These are phyloP conservation scores for Triticum urartu DNA, from an alignment of 176 grass and related monocot species.

Conservation along the genomic window DNA sequence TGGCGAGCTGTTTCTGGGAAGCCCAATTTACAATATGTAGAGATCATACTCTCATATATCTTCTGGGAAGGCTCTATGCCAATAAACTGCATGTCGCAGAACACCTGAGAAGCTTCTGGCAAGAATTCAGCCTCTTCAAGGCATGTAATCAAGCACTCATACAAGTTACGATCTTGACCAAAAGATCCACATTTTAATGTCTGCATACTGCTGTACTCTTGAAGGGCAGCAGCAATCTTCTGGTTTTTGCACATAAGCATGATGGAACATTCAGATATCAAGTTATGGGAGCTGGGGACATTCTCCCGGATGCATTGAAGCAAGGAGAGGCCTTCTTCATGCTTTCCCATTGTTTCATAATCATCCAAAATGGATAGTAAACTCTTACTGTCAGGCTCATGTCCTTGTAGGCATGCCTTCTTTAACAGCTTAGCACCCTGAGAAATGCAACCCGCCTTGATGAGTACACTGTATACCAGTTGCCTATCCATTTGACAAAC, in stretches of 20 bases:
- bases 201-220: slow-evolving; percentile 57
- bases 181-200: slow-evolving; percentile 43
- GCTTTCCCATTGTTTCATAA: slow-evolving; percentile 47
- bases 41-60: slow-evolving; percentile 63
- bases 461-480: slow-evolving; percentile 53
- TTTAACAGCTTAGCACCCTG: slow-evolving; percentile 71
- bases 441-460: slow-evolving; percentile 63
- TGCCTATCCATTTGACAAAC: slow-evolving; percentile 56
- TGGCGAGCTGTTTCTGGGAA: slow-evolving; percentile 82
- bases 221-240: slow-evolving; percentile 51
- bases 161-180: slow-evolving; percentile 48
- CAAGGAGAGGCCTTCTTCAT: slow-evolving; percentile 60
- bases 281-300: slow-evolving; percentile 40
- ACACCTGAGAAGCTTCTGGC: slow-evolving; percentile 71
- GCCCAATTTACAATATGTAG: slow-evolving; percentile 72
- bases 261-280: slow-evolving; percentile 78
- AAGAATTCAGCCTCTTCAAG: slow-evolving; percentile 63
- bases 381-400: slow-evolving; percentile 56
- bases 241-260: slow-evolving; percentile 71
- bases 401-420: slow-evolving; percentile 57
- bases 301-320: slow-evolving; percentile 63
- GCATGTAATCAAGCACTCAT: slow-evolving; percentile 71
- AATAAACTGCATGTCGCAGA: slow-evolving; percentile 80
- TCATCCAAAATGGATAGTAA: slow-evolving; percentile 67
- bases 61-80: slow-evolving; percentile 60